A percentile compares a stretch with the other conserved stretches of the same genome.
These are phyloP conservation scores for Orbilia brochopaga DNA, from an alignment of 2,329 filamentous ascomycete genomes.

Conservation along the genomic window DNA sequence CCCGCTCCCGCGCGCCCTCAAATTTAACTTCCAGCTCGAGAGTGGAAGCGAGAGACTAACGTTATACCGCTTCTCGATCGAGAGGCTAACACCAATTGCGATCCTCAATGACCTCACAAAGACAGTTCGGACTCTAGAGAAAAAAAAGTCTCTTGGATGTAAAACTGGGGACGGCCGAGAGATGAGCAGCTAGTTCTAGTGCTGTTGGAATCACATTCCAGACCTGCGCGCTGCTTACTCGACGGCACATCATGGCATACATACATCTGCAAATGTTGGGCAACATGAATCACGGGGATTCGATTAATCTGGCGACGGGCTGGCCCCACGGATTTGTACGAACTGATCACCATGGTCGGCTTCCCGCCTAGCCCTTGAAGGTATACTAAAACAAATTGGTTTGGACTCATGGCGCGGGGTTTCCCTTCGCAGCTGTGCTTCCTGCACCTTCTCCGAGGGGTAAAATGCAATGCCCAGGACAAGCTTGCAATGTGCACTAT, in stretches of 20 bases:
- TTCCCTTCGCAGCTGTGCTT: neutral
- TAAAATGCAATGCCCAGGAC: neutral
- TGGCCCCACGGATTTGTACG: neutral
- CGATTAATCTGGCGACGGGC: too few relatives aligned
- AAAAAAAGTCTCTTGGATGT: neutral
- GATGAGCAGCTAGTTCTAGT: neutral
- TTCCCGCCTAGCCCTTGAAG: neutral
- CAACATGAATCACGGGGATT: neutral
- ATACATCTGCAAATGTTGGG: neutral
- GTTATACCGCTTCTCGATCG: neutral
- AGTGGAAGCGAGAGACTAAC: neutral
- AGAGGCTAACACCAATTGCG: neutral
- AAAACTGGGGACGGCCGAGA: neutral
- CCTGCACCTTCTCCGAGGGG: neutral
- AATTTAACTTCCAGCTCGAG: constrained; percentile 17
- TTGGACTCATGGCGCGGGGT: neutral
- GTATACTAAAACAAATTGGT: neutral
- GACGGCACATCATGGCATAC: too few relatives aligned
- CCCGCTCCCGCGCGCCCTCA: constrained; percentile 37
- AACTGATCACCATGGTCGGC: neutral
- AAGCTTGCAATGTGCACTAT: too few relatives aligned
- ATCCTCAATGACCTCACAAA: neutral
- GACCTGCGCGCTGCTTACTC: neutral
- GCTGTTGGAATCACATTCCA: neutral
- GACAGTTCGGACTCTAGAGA: neutral